phyloP scores from a whole-genome alignment of 2,329 filamentous ascomycete genomes.

The Fusarium tricinctum region DNA sequence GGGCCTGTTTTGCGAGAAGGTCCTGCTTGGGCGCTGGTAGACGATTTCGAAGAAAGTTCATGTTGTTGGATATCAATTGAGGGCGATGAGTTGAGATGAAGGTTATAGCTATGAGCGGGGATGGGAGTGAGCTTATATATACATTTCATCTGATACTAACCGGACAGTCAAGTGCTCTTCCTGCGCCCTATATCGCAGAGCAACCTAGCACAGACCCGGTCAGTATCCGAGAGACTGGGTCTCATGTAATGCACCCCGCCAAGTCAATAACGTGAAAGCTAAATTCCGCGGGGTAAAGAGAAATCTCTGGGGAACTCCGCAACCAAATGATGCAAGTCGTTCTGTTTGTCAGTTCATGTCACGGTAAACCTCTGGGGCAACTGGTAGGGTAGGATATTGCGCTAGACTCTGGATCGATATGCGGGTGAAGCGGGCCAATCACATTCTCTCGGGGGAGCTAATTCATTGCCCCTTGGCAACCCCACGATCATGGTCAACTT shows the following conservation, averaged over 20 bases:
- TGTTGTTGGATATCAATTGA: background rate
- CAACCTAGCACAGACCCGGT: background rate
- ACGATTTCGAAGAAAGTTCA: slow-evolving; percentile 24
- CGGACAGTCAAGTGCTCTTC: too few relatives aligned
- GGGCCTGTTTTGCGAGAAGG: slow-evolving; percentile 29
- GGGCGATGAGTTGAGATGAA: too few relatives aligned
- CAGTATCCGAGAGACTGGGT: slow-evolving; percentile 7
- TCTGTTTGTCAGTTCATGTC: background rate
- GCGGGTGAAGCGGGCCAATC: slow-evolving; percentile 28
- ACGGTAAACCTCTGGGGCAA: background rate
- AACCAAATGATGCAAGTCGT: background rate
- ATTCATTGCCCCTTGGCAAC: slow-evolving; percentile 8
- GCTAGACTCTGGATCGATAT: too few relatives aligned
- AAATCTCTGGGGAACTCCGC: slow-evolving; percentile 15
- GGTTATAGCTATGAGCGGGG: too few relatives aligned
- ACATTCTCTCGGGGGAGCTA: slow-evolving; percentile 43
- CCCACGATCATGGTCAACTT: background rate
- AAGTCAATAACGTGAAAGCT: slow-evolving; percentile 12
- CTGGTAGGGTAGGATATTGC: background rate
- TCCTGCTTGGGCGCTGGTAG: slow-evolving; percentile 11
- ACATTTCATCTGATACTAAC: too few relatives aligned
- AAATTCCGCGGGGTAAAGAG: slow-evolving; percentile 13
- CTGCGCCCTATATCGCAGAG: background rate
- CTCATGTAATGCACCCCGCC: background rate
- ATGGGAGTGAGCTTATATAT: too few relatives aligned